These are phyloP conservation scores for Teunomyces cretensis DNA, from an alignment of 805 yeast genomes.

Conservation along the genomic window DNA sequence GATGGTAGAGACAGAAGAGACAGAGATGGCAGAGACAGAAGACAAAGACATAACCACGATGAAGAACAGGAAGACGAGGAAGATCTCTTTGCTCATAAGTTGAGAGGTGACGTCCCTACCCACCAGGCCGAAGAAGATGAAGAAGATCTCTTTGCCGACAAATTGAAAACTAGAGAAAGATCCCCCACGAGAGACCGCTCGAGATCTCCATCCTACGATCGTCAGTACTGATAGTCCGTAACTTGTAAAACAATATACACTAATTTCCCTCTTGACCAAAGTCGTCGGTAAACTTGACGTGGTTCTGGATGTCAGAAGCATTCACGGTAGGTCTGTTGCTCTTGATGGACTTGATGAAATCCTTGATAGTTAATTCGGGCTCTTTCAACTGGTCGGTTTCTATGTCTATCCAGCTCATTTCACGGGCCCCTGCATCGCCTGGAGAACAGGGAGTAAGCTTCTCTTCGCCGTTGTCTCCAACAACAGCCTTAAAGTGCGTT, in stretches of 20 bases:
- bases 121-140: slow-evolving; percentile 11
- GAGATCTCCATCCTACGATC: slow-evolving; percentile 1
- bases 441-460: slow-evolving; percentile 93
- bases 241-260: slow-evolving; percentile 3
- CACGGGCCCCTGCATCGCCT: slow-evolving; percentile 83
- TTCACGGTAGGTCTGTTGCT: slow-evolving; percentile 95
- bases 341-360: slow-evolving; percentile 88
- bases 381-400: slow-evolving; percentile 86
- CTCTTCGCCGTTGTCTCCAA: slow-evolving; percentile 38
- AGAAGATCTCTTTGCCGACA: slow-evolving; percentile 39
- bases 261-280: slow-evolving; percentile 97
- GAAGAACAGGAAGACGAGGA: slow-evolving; percentile 15
- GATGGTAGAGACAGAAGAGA: no score
- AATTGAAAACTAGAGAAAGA: slow-evolving; percentile 13
- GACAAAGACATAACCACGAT: neutral
- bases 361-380: slow-evolving; percentile 87
- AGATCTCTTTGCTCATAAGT: slow-evolving; percentile 24
- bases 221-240: neutral
- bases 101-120: neutral
- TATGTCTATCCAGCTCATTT: slow-evolving; percentile 91
- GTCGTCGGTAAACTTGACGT: slow-evolving; percentile 85
- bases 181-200: slow-evolving; percentile 1
- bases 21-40: slow-evolving; percentile 9
- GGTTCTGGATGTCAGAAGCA: slow-evolving; percentile 74
- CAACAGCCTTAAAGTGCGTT: slow-evolving; percentile 80